Conservation (phyloP, 768 basidiomycete genomes). For the Naganishia onofrii region DNA sequence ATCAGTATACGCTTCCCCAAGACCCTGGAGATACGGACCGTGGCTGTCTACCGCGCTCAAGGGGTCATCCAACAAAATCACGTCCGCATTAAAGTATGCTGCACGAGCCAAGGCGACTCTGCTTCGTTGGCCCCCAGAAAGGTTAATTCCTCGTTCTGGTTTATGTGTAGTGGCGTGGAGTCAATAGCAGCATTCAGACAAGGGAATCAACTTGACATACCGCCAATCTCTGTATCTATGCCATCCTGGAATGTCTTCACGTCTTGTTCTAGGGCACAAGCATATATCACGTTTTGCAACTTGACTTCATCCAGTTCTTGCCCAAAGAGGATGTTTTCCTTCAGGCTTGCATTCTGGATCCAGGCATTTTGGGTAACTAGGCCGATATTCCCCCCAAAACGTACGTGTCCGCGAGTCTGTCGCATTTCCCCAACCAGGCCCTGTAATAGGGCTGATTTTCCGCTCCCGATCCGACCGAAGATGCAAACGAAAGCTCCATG, state of each 20-base stretch:
- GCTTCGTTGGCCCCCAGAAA: no score
- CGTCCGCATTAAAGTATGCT: no score
- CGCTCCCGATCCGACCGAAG: constrained; percentile 47
- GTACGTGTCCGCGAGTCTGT: constrained; percentile 33
- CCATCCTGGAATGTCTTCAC: constrained; percentile 41
- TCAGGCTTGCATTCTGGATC: constrained; percentile 48
- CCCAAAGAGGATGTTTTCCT: constrained; percentile 49
- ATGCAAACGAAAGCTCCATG: constrained; percentile 44
- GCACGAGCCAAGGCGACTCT: no score
- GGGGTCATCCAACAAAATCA: no score
- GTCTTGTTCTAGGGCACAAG: constrained; percentile 42
- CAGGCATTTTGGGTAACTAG: constrained; percentile 50
- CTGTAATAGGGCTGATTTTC: constrained; percentile 46
- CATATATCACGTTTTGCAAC: constrained; percentile 39
- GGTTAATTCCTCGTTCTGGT: no score
- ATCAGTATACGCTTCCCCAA: no score
- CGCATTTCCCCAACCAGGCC: constrained; percentile 48
- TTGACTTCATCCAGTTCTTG: constrained; percentile 34
- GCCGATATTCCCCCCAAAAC: constrained; percentile 43
- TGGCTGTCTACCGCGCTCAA: no score
- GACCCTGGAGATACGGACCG: no score
- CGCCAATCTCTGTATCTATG: constrained; percentile 38
- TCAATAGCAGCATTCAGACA: background rate
- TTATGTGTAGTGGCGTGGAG: background rate
- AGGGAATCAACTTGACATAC: constrained; percentile 11